phyloP scores from a whole-genome alignment of 345 rosid genomes.

The Salix suchowensis region DNA sequence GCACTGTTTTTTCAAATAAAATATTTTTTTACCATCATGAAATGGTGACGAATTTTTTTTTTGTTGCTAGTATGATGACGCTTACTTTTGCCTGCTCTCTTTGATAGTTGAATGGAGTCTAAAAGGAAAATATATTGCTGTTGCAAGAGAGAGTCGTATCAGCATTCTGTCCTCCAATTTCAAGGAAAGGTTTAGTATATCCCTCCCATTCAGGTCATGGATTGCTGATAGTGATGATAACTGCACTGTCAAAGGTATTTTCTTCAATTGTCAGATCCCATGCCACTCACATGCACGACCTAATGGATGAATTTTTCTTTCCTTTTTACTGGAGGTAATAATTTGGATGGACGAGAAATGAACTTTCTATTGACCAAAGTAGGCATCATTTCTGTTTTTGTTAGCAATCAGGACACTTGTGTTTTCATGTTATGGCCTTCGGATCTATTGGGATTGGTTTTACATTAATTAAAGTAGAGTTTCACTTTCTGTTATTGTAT shows the following conservation, averaged over 20 bases:
- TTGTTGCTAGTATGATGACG: background rate
- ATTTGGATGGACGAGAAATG: too few species aligned
- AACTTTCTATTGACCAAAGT: too few species aligned
- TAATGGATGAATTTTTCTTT: too few species aligned
- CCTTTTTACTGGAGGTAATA: too few species aligned
- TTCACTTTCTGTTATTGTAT: too few species aligned
- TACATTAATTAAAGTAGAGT: too few species aligned
- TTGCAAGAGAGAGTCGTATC: constrained; percentile 53
- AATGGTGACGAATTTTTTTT: background rate
- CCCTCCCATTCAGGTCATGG: constrained; percentile 57
- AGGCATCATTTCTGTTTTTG: too few species aligned
- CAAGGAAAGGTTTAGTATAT: constrained; percentile 47
- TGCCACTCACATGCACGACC: too few species aligned
- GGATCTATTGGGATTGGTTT: too few species aligned
- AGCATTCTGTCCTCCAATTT: constrained; percentile 64
- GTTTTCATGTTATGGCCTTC: too few species aligned
- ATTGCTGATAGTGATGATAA: constrained; percentile 39
- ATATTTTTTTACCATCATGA: background rate
- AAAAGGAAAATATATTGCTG: constrained; percentile 62
- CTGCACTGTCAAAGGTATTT: constrained; percentile 57
- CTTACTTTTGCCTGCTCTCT: constrained; percentile 2
- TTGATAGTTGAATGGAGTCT: constrained; percentile 66
- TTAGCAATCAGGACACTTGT: too few species aligned
- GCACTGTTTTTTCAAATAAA: too few species aligned
- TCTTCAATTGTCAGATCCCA: background rate